A percentile compares a stretch with the other conserved stretches of the same genome.
Conservation (phyloP, 441 rosid genomes). For the Pelargonium australe region DNA sequence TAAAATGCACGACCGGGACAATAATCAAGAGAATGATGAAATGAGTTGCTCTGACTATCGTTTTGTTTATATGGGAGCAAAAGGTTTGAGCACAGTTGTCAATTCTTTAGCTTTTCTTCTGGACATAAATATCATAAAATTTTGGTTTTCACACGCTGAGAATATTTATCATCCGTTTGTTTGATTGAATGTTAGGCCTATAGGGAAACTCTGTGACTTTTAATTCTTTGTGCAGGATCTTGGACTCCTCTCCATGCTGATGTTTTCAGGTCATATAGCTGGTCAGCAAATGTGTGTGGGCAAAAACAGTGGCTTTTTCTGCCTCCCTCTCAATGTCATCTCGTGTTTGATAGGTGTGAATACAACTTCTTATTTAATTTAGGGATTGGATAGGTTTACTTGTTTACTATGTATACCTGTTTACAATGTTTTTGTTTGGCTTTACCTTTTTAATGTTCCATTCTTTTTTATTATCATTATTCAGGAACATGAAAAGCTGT, state of each 20-base stretch:
- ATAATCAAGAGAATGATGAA: constrained; percentile 44
- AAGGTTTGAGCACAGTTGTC: constrained; percentile 47
- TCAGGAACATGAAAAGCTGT: constrained; percentile 65
- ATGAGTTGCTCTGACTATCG: constrained; percentile 88
- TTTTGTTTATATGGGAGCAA: constrained; percentile 93
- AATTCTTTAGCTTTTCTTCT: constrained; percentile 14
- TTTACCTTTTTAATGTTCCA: not conserved
- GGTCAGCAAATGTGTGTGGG: constrained; percentile 96
- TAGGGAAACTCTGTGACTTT: constrained; percentile 12
- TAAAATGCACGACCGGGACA: constrained; percentile 60
- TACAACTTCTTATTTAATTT: constrained; percentile 8
- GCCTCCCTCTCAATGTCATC: constrained; percentile 61
- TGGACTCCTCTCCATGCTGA: constrained; percentile 98
- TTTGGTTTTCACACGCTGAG: not conserved
- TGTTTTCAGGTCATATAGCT: constrained; percentile 91
- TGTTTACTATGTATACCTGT: not conserved
- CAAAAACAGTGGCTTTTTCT: constrained; percentile 80
- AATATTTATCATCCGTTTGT: constrained; percentile 6
- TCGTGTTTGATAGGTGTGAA: constrained; percentile 70
- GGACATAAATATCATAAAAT: constrained; percentile 10
- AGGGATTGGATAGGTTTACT: constrained; percentile 2
- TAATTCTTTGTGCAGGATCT: constrained; percentile 52
- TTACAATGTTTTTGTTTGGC: constrained; percentile 9
- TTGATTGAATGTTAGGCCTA: constrained; percentile 8
- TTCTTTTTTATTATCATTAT: constrained; percentile 13